A percentile compares a stretch with the other conserved stretches of the same genome.
Conservation (phyloP, 257 asterid species). For the Fraxinus pennsylvanica region DNA sequence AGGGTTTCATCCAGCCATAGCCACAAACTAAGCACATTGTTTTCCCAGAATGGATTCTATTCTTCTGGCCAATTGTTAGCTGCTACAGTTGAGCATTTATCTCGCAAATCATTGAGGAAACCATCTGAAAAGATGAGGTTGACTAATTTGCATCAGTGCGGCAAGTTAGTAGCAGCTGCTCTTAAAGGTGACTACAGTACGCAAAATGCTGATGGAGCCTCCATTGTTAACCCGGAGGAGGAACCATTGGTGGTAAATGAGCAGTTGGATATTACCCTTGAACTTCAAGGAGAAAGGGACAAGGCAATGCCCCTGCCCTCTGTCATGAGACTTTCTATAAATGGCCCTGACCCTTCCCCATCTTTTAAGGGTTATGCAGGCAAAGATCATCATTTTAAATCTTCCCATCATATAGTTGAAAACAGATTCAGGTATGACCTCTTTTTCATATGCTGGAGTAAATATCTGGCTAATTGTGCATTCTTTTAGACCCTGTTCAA, state of each 20-base stretch:
- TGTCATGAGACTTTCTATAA: conserved; percentile 48
- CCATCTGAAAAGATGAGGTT: conserved; percentile 48
- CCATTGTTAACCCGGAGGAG: conserved; percentile 39
- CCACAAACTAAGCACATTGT: conserved; percentile 28
- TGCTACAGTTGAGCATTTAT: conserved; percentile 28
- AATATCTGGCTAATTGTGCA: background rate
- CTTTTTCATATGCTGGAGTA: background rate
- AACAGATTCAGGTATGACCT: conserved; percentile 62
- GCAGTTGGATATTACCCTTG: conserved; percentile 63
- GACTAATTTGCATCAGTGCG: conserved; percentile 58
- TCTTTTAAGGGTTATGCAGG: conserved; percentile 32
- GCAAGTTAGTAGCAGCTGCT: conserved; percentile 75
- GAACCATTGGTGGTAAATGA: conserved; percentile 46
- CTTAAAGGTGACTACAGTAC: conserved; percentile 38
- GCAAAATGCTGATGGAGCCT: conserved; percentile 31
- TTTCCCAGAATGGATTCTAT: conserved; percentile 50
- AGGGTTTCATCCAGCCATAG: conserved; percentile 41
- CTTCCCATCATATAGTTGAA: conserved; percentile 47
- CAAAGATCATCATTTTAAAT: conserved; percentile 42
- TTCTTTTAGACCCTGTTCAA: too few species aligned
- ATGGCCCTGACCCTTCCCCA: conserved; percentile 46
- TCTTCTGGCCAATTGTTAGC: conserved; percentile 37
- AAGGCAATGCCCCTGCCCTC: conserved; percentile 53
- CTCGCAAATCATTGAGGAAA: conserved; percentile 29
- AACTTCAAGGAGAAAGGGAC: conserved; percentile 43